Conservation (phyloP, 1,284 basidiomycete genomes). For the Ceratobasidium sp. region DNA sequence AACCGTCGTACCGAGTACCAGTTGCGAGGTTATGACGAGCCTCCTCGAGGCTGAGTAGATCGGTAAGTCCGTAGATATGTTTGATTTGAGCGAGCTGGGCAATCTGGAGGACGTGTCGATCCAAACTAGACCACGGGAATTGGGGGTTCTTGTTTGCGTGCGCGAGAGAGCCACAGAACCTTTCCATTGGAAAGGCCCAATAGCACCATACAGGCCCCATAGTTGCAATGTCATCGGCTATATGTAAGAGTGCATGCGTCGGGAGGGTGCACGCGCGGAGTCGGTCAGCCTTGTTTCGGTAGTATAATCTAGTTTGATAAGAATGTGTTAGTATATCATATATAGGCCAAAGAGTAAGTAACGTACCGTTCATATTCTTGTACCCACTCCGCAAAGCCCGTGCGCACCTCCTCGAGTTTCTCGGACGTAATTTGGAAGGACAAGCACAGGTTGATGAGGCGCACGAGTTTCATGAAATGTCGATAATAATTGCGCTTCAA, state of each 20-base stretch:
- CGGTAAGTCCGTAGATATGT: constrained; percentile 16
- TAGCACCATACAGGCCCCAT: constrained; percentile 41
- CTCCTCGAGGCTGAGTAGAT: constrained; percentile 45
- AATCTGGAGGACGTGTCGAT: constrained; percentile 4
- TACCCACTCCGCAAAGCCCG: constrained; percentile 29
- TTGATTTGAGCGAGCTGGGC: constrained; percentile 32
- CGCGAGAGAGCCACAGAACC: constrained; percentile 33
- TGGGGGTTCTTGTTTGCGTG: constrained; percentile 18
- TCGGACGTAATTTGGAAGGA: not conserved
- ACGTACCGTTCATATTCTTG: constrained; percentile 22
- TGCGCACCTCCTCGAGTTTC: not conserved
- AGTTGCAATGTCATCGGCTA: constrained; percentile 35
- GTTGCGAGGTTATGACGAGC: constrained; percentile 11
- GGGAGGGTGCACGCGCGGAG: constrained; percentile 21
- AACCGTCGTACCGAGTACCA: not conserved
- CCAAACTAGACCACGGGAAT: not conserved
- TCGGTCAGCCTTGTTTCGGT: not conserved
- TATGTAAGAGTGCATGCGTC: constrained; percentile 35
- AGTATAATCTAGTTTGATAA: constrained; percentile 26
- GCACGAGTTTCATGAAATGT: constrained; percentile 8
- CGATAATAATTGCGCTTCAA: constrained; percentile 59
- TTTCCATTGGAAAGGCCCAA: constrained; percentile 45
- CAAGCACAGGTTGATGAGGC: constrained; percentile 8
- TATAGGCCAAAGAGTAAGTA: not conserved
- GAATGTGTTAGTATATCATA: not conserved